Percentiles rank a stretch among this genome's conserved stretches.
Conservation (phyloP, 2,329 filamentous ascomycete genomes). For the Alternaria gaisen region DNA sequence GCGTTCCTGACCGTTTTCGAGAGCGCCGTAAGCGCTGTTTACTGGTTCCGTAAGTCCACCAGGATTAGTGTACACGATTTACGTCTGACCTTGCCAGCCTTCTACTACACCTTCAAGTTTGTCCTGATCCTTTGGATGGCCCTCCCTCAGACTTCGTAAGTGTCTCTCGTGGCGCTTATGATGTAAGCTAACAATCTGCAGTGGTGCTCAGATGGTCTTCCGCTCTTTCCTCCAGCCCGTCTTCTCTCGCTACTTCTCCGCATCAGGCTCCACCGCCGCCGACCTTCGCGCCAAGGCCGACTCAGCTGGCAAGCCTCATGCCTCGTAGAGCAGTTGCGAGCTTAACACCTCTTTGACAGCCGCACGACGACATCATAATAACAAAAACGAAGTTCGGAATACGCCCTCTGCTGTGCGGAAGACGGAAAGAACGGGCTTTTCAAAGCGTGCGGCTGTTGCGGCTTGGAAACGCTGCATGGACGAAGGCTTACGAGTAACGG, state of each 20-base stretch:
- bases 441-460: constrained; percentile 37
- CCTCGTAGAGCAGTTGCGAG: constrained; percentile 32
- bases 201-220: constrained; percentile 96
- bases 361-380: constrained; percentile 34
- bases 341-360: constrained; percentile 40
- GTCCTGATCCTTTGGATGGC: constrained; percentile 96
- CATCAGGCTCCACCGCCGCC: constrained; percentile 76
- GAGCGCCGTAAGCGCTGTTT: constrained; percentile 83
- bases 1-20: constrained; percentile 84
- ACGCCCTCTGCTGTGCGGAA: constrained; percentile 19
- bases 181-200: constrained; percentile 52
- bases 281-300: constrained; percentile 91
- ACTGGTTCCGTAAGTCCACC: constrained; percentile 76
- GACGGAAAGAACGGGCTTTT: constrained; percentile 13
- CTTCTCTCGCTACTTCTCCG: constrained; percentile 88
- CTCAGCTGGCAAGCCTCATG: constrained; percentile 61
- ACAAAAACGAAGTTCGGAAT: constrained; percentile 12
- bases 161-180: constrained; percentile 26
- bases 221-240: constrained; percentile 92
- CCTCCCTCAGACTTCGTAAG: constrained; percentile 91
- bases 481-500: constrained; percentile 32
- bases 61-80: not conserved
- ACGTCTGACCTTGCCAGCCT: constrained; percentile 61
- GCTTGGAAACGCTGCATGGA: constrained; percentile 39
- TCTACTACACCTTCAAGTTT: constrained; percentile 99